Evolutionary conservation across 768 basidiomycete genomes (phyloP).

Genomic region (Boletus huronensis): DNA sequence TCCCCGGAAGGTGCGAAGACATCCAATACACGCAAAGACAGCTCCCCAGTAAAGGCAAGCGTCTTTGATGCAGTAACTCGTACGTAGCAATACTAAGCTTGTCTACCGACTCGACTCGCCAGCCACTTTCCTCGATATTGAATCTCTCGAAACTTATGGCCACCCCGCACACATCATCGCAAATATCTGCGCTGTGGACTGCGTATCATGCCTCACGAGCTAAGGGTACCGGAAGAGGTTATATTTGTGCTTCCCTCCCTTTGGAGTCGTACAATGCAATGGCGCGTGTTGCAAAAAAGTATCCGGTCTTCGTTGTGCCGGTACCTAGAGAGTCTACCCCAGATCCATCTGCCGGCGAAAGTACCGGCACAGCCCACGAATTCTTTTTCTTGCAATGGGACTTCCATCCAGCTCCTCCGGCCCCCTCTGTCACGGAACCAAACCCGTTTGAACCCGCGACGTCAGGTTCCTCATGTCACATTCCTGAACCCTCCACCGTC

Average conservation of each 20-base stretch:
- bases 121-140: constrained; percentile 82
- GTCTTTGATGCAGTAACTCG: not conserved
- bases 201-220: constrained; percentile 84
- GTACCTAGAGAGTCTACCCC: constrained; percentile 50
- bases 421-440: constrained; percentile 43
- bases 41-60: constrained; percentile 63
- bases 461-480: constrained; percentile 26
- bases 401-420: constrained; percentile 69
- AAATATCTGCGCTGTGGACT: constrained; percentile 83
- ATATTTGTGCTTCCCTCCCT: constrained; percentile 80
- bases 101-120: not conserved
- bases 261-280: constrained; percentile 69
- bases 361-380: constrained; percentile 51
- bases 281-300: constrained; percentile 56
- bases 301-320: constrained; percentile 81
- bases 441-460: constrained; percentile 43
- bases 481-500: constrained; percentile 65
- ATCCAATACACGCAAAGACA: constrained; percentile 48
- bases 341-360: constrained; percentile 31
- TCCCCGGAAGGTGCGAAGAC: constrained; percentile 1
- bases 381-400: constrained; percentile 90
- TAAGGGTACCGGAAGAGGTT: constrained; percentile 76
- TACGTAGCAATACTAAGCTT: not conserved
- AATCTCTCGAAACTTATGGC: constrained; percentile 68
- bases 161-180: constrained; percentile 64